Percentiles rank a stretch among this genome's conserved stretches.
Conservation (phyloP, 768 basidiomycete genomes). For the Auriscalpium microsporum region DNA sequence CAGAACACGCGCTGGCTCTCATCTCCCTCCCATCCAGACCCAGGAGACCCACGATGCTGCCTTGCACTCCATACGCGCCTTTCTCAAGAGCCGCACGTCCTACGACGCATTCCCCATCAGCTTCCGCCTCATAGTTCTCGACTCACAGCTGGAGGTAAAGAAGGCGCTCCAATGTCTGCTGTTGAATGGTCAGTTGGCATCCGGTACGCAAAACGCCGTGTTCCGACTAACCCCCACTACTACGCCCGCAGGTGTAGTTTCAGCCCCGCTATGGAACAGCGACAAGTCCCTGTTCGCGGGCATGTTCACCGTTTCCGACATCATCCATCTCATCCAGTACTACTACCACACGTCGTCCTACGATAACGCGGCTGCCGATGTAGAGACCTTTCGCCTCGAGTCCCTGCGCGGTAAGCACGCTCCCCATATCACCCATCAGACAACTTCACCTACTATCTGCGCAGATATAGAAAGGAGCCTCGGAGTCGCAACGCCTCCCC, state of each 20-base stretch:
- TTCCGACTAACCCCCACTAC: constrained; percentile 8
- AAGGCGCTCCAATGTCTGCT: constrained; percentile 85
- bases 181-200: constrained; percentile 50
- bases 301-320: constrained; percentile 99
- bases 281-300: constrained; percentile 88
- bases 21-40: constrained; percentile 43
- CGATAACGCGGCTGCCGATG: constrained; percentile 81
- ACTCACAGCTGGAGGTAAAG: constrained; percentile 92
- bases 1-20: constrained; percentile 47
- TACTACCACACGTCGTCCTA: constrained; percentile 83
- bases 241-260: constrained; percentile 72
- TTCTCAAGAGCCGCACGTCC: constrained; percentile 77
- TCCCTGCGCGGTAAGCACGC: constrained; percentile 66
- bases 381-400: constrained; percentile 86
- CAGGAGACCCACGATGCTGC: constrained; percentile 65
- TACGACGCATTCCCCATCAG: constrained; percentile 98
- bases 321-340: constrained; percentile 98
- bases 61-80: constrained; percentile 60
- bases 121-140: constrained; percentile 93
- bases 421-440: constrained; percentile 2
- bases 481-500: constrained; percentile 85
- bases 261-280: constrained; percentile 97
- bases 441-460: neutral
- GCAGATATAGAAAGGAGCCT: constrained; percentile 90
- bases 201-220: neutral